Conservation (phyloP, 2,329 filamentous ascomycete species). For the Alternaria sp. region DNA sequence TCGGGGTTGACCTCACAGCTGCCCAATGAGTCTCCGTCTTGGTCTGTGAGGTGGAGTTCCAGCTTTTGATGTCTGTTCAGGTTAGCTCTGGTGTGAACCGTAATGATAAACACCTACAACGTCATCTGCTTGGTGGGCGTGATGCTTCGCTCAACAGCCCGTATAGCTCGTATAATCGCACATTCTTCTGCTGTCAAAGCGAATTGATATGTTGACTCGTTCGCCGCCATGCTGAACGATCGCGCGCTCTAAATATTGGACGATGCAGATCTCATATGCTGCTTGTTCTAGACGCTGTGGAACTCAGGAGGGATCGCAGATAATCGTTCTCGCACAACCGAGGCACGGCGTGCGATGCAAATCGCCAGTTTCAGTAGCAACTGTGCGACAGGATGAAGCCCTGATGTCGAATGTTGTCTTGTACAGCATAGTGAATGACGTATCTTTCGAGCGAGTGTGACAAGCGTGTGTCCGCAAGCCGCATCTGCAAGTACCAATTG, state of each 20-base stretch:
- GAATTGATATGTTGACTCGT: background rate
- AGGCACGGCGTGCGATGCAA: background rate
- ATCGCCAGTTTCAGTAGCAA: background rate
- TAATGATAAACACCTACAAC: background rate
- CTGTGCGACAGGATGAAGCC: background rate
- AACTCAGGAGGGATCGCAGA: background rate
- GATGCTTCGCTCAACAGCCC: background rate
- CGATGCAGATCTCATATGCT: background rate
- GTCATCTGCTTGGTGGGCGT: background rate
- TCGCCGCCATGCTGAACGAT: background rate
- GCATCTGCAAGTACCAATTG: background rate
- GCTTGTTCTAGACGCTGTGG: background rate
- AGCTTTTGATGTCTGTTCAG: background rate
- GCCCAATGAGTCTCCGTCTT: conserved; percentile 1
- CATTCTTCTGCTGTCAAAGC: conserved; percentile 3
- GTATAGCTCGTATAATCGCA: background rate
- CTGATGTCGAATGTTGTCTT: background rate
- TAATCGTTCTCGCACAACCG: background rate
- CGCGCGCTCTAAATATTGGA: background rate
- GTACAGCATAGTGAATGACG: background rate
- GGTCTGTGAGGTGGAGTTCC: background rate
- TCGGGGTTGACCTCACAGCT: background rate
- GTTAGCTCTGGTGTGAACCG: background rate
- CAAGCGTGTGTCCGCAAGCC: background rate
- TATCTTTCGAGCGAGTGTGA: background rate